Evolutionary conservation across 352 stramenopile genomes (phyloP), one percentile per base, ranked within the genome.

Genomic region (Globisporangium polare): DNA sequence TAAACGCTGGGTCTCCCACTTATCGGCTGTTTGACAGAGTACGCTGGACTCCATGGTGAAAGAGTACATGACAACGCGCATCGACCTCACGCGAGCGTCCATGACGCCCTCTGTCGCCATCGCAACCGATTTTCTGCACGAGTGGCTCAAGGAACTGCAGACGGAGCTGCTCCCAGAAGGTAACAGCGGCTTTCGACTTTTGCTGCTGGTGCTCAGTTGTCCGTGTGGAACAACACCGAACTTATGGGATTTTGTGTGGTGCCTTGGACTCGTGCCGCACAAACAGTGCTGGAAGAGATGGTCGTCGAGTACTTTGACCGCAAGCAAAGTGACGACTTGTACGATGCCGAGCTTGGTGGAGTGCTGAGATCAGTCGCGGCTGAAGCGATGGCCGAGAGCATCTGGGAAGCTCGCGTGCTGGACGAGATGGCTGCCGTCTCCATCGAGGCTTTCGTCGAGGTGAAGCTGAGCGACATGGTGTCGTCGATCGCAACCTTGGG

Each of bases 41-140:
- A 62, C 67, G 3, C 52, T 88, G 54, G 62, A 74, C 18, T 50
- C 52, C 26, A 63, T 80, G 59, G 69, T 85, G 27, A 67, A 63
- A 22, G 71, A 77, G 20, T 80, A 85, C 62, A 61, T 82, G 47
- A 31, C 51, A 17, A 46, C 66, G 5, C 47, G 66, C 7, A 35
- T 74, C 2, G 67, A 81, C 58, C 65, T 82, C 24, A 63, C 75
- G 31, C 62, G 74, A 17, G 64, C 72, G 2, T 66, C 75, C 0
- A 68, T 65, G 1, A 46, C 60, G 1, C 59, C 62, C 1, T 15
- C 51, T 0, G 22, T 55, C 13, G 61, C 69, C 5, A 59, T 88
- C 12, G 66, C 72, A 22, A 37, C 45, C 0, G 75, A 85, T 41
- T 29, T 88, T 9, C 33, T 83, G 20, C 51, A 70, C 27, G 72